Evolutionary conservation across 2,329 filamentous ascomycete species (phyloP).

Genomic region (Nemania diffusa): DNA sequence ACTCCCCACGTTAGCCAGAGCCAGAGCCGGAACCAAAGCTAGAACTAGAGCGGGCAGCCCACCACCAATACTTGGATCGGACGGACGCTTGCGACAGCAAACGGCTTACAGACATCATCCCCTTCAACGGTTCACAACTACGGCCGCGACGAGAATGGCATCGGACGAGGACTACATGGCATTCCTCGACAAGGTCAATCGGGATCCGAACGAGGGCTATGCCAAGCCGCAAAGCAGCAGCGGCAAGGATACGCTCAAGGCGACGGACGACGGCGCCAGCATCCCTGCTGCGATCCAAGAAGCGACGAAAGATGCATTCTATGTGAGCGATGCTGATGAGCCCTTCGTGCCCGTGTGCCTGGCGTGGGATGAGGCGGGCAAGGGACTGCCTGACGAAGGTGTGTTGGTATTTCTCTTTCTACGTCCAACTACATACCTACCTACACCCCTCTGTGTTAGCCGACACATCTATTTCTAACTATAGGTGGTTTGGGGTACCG

Average conservation of each 20-base stretch:
- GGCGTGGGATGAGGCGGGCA: conserved; percentile 64
- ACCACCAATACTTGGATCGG: not conserved
- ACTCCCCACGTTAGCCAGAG: conserved; percentile 1
- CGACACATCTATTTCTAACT: not conserved
- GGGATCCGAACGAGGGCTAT: conserved; percentile 73
- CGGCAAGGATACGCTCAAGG: conserved; percentile 59
- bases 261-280: conserved; percentile 62
- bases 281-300: conserved; percentile 69
- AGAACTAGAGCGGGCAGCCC: not conserved
- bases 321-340: conserved; percentile 85
- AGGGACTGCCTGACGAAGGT: conserved; percentile 71
- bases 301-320: conserved; percentile 68
- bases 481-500: not conserved
- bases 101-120: not conserved
- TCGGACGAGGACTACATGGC: conserved; percentile 84
- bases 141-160: conserved; percentile 62
- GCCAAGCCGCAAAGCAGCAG: conserved; percentile 45
- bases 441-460: not conserved
- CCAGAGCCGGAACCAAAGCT: no score
- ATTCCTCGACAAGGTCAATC: conserved; percentile 89
- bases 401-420: conserved; percentile 44
- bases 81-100: conserved; percentile 11
- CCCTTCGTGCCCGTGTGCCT: conserved; percentile 82
- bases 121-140: conserved; percentile 22
- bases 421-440: not conserved